These are phyloP conservation scores for Helichrysum umbraculigerum DNA, from an alignment of 129 eudicot genomes.

Conservation along the genomic window DNA sequence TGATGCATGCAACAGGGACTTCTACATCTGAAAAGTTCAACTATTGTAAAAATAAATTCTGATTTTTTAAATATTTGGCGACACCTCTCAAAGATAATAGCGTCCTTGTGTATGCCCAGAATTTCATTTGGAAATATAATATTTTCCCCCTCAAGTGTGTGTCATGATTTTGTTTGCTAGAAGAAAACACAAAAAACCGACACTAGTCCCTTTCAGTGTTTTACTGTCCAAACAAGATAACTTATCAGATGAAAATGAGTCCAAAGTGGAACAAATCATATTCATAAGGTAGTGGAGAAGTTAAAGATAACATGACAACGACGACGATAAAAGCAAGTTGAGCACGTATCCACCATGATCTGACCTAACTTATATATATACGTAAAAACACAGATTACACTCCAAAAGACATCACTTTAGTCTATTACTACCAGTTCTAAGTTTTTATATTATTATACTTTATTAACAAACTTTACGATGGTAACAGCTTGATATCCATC, in stretches of 20 bases:
- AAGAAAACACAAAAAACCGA: constrained; percentile 6
- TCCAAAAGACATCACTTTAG: neutral
- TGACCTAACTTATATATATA: constrained; percentile 37
- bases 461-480: constrained; percentile 11
- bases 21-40: constrained; percentile 60
- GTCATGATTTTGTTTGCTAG: constrained; percentile 5
- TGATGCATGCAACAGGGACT: constrained; percentile 74
- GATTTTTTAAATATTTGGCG: neutral
- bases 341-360: constrained; percentile 36
- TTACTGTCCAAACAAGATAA: constrained; percentile 25
- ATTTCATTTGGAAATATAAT: constrained; percentile 6
- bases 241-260: constrained; percentile 27
- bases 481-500: constrained; percentile 5
- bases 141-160: constrained; percentile 5
- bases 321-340: constrained; percentile 29
- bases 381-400: constrained; percentile 23
- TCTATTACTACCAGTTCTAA: neutral
- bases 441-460: constrained; percentile 8
- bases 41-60: neutral
- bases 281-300: constrained; percentile 37
- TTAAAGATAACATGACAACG: constrained; percentile 29
- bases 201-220: constrained; percentile 16
- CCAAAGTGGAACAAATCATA: constrained; percentile 28
- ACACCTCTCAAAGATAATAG: neutral
- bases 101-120: constrained; percentile 2